Evolutionary conservation across 2,329 filamentous ascomycete genomes (phyloP).

Genomic region (Didymella exigua): DNA sequence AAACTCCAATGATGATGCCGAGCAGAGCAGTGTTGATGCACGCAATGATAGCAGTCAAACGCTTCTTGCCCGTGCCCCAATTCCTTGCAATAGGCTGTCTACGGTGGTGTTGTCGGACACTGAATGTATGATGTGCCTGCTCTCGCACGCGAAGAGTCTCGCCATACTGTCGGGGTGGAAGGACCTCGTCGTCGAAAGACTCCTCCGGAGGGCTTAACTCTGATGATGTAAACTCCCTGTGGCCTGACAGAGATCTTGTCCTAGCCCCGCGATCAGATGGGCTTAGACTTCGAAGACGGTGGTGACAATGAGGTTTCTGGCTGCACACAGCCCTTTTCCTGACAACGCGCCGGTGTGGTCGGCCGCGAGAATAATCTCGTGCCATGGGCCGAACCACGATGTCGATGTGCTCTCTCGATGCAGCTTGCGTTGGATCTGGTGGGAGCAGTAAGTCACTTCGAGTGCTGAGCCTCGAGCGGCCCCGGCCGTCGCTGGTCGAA

Average conservation of each 20-base stretch:
- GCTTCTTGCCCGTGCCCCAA: conserved; percentile 70
- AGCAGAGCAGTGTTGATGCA: conserved; percentile 76
- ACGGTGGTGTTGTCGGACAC: conserved; percentile 55
- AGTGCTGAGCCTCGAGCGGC: conserved; percentile 23
- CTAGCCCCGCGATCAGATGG: conserved; percentile 7
- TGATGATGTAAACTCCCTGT: conserved; percentile 15
- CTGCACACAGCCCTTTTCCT: conserved; percentile 1
- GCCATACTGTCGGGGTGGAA: conserved; percentile 21
- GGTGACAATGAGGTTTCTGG: conserved; percentile 21
- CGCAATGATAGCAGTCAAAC: conserved; percentile 70
- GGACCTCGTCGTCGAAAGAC: conserved; percentile 29
- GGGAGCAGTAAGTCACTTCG: conserved; percentile 32
- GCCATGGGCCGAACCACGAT: conserved; percentile 36
- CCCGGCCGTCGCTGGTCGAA: conserved; percentile 7
- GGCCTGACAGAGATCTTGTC: conserved; percentile 9
- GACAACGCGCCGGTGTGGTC: conserved; percentile 20
- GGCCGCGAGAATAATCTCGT: conserved; percentile 34
- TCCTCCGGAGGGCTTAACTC: conserved; percentile 19
- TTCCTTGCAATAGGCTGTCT: conserved; percentile 73
- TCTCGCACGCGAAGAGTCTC: conserved; percentile 29
- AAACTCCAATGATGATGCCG: conserved; percentile 74
- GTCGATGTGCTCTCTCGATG: conserved; percentile 38
- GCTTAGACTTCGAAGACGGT: conserved; percentile 8
- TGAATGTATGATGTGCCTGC: conserved; percentile 47
- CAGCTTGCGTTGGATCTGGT: conserved; percentile 26